These are phyloP conservation scores for Phanerodontia chrysosporium DNA, from an alignment of 768 basidiomycete species.

Conservation along the genomic window DNA sequence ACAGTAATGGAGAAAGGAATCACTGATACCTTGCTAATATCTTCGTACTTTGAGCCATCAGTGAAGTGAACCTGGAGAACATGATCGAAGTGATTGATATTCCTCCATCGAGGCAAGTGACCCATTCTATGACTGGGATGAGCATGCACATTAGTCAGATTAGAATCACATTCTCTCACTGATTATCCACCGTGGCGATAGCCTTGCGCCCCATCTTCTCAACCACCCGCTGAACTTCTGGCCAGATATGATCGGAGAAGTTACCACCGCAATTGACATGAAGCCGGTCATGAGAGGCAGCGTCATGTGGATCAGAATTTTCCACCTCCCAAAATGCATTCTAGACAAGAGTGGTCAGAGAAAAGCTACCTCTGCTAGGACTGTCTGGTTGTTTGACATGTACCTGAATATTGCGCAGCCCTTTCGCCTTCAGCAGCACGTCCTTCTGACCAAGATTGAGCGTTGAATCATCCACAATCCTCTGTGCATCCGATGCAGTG, in stretches of 20 bases:
- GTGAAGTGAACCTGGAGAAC: slow-evolving; percentile 26
- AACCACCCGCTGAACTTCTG: slow-evolving; percentile 22
- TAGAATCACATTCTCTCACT: too few relatives aligned
- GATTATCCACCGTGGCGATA: slow-evolving; percentile 12
- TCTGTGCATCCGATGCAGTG: neutral
- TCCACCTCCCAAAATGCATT: slow-evolving; percentile 38
- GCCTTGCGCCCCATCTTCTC: slow-evolving; percentile 10
- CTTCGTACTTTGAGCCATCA: slow-evolving; percentile 33
- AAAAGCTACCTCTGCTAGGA: neutral
- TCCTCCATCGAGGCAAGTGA: slow-evolving; percentile 30
- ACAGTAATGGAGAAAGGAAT: neutral
- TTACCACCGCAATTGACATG: slow-evolving; percentile 33
- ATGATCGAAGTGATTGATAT: slow-evolving; percentile 29
- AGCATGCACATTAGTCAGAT: too few relatives aligned
- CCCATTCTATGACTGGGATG: too few relatives aligned
- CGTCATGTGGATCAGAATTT: slow-evolving; percentile 30
- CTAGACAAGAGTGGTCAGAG: slow-evolving; percentile 18
- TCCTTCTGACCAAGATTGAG: slow-evolving; percentile 4
- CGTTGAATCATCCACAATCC: neutral
- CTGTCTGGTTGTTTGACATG: neutral
- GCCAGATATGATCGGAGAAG: slow-evolving; percentile 30
- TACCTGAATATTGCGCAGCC: slow-evolving; percentile 17
- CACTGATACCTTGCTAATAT: slow-evolving; percentile 30
- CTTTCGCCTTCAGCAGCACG: slow-evolving; percentile 15
- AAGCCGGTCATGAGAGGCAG: slow-evolving; percentile 36